Conservation (phyloP, 2,329 filamentous ascomycete species). For the Talaromyces sp. region DNA sequence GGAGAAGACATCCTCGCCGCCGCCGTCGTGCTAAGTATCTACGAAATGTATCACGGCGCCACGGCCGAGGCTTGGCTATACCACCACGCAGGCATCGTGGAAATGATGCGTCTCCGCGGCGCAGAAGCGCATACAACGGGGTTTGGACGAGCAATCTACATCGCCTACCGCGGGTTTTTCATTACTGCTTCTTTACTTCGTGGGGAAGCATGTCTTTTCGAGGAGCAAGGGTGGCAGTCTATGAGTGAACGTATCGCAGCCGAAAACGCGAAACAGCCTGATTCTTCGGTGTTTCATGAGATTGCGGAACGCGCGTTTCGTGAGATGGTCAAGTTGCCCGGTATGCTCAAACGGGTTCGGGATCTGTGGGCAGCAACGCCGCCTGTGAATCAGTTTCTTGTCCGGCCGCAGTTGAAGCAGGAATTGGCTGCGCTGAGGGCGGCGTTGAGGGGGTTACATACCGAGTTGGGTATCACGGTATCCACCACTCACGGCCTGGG, state of each 20-base stretch:
- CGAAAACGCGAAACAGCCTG: slow-evolving; percentile 24
- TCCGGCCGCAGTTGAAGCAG: slow-evolving; percentile 14
- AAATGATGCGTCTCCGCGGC: slow-evolving; percentile 32
- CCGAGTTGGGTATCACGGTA: background rate
- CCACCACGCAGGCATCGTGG: slow-evolving; percentile 32
- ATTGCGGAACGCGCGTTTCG: slow-evolving; percentile 26
- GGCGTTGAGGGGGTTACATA: background rate
- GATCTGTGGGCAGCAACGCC: slow-evolving; percentile 15
- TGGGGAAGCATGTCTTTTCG: background rate
- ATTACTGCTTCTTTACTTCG: background rate
- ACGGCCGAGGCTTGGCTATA: slow-evolving; percentile 31
- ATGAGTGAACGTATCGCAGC: slow-evolving; percentile 26
- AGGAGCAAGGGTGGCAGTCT: slow-evolving; percentile 15
- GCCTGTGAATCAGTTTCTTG: slow-evolving; percentile 7
- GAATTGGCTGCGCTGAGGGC: background rate
- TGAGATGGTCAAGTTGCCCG: slow-evolving; percentile 24
- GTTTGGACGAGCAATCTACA: slow-evolving; percentile 26
- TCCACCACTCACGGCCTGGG: background rate
- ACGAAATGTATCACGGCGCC: slow-evolving; percentile 33
- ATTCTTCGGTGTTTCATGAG: slow-evolving; percentile 26
- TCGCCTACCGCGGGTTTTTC: background rate
- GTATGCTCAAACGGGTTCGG: slow-evolving; percentile 21
- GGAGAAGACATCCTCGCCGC: slow-evolving; percentile 22
- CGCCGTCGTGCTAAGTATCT: slow-evolving; percentile 32
- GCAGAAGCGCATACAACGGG: slow-evolving; percentile 26